A percentile compares a stretch with the other conserved stretches of the same genome.
Conservation (phyloP, 768 basidiomycete species). For the Auriculariales sp. region DNA sequence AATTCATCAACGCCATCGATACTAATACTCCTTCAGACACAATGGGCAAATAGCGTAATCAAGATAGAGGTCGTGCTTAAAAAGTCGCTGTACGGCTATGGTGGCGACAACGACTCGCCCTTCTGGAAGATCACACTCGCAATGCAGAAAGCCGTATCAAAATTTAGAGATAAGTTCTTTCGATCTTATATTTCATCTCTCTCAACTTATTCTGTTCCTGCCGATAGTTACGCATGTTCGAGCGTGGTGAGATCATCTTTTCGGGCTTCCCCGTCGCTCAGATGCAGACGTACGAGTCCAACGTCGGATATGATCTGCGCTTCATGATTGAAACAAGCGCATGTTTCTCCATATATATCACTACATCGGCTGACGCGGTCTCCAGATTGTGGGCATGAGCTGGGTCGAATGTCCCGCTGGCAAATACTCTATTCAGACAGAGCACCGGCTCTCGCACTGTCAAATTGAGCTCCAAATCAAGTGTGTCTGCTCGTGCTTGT, state of each 20-base stretch:
- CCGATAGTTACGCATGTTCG: conserved; percentile 34
- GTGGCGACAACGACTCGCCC: conserved; percentile 58
- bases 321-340: conserved; percentile 99
- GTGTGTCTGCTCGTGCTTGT: conserved; percentile 32
- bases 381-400: conserved; percentile 92
- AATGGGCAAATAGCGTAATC: conserved; percentile 23
- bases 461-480: conserved; percentile 76
- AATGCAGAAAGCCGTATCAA: conserved; percentile 66
- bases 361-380: neutral
- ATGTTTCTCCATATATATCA: conserved; percentile 4
- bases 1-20: neutral
- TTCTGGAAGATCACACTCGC: conserved; percentile 76
- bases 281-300: conserved; percentile 75
- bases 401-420: conserved; percentile 91
- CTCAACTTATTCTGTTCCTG: neutral
- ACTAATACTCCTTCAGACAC: conserved; percentile 1
- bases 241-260: conserved; percentile 58
- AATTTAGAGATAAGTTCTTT: conserved; percentile 73
- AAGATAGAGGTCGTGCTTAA: conserved; percentile 46
- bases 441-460: conserved; percentile 53
- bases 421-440: conserved; percentile 52
- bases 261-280: conserved; percentile 35
- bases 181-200: conserved; percentile 28
- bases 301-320: conserved; percentile 77
- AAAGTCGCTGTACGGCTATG: conserved; percentile 77